A percentile compares a stretch with the other conserved stretches of the same genome.
Evolutionary conservation across 2,329 filamentous ascomycete genomes (phyloP).

Genomic region (Coniochaeta prunicola): DNA sequence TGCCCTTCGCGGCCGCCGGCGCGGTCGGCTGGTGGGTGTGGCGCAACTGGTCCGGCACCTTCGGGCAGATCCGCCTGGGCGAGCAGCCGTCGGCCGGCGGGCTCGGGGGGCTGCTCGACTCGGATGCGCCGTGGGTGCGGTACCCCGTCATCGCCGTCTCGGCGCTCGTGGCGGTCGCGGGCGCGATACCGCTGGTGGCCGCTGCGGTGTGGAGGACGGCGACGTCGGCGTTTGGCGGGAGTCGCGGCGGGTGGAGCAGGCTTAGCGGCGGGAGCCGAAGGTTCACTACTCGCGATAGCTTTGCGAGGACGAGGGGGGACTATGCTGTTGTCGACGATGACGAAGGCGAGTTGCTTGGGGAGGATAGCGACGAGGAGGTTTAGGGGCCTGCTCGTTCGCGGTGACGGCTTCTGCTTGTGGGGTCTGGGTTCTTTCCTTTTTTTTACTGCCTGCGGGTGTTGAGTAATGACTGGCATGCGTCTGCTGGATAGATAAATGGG

Average conservation of each 20-base stretch:
- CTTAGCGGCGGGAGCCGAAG: constrained; percentile 51
- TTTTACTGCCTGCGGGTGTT: neutral
- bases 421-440: neutral
- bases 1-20: constrained; percentile 65
- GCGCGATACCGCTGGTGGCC: constrained; percentile 62
- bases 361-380: constrained; percentile 88
- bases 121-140: constrained; percentile 69
- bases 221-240: constrained; percentile 36
- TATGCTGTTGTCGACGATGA: constrained; percentile 87
- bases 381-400: constrained; percentile 20
- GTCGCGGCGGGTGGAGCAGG: constrained; percentile 38
- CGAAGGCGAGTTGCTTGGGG: constrained; percentile 87
- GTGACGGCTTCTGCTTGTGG: neutral
- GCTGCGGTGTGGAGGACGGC: constrained; percentile 57
- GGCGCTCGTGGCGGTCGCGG: constrained; percentile 51
- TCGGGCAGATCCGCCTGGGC: constrained; percentile 85
- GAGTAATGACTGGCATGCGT: neutral
- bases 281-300: constrained; percentile 85
- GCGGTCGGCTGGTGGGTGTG: constrained; percentile 79
- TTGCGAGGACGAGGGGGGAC: constrained; percentile 79
- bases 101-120: constrained; percentile 44
- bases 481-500: neutral
- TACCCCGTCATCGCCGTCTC: constrained; percentile 73
- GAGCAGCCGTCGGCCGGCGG: constrained; percentile 42
- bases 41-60: constrained; percentile 73